Evolutionary conservation across 2,329 filamentous ascomycete species (phyloP).

Genomic region (Dactylellina drechsleri): DNA sequence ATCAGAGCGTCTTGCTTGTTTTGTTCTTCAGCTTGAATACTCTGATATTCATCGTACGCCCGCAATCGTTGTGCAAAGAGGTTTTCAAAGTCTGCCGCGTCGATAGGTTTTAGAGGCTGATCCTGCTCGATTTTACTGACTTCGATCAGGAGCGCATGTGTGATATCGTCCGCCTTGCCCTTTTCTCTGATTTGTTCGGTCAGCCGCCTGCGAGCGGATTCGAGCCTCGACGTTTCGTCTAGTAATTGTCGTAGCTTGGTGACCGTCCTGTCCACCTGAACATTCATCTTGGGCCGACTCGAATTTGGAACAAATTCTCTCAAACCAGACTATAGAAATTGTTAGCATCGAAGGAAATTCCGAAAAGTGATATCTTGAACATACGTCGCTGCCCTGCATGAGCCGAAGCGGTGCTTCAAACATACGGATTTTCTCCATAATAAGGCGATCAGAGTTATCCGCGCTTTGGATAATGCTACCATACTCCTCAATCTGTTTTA

Average conservation of each 20-base stretch:
- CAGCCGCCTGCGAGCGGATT: constrained; percentile 80
- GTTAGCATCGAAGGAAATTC: neutral
- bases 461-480: constrained; percentile 84
- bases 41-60: constrained; percentile 79
- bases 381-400: constrained; percentile 63
- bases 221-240: constrained; percentile 84
- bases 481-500: constrained; percentile 79
- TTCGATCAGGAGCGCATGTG: constrained; percentile 82
- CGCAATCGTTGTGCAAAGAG: constrained; percentile 86
- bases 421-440: constrained; percentile 80
- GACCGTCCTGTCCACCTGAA: constrained; percentile 81
- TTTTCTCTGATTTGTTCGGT: constrained; percentile 82
- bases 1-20: constrained; percentile 79
- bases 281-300: constrained; percentile 79
- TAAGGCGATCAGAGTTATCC: constrained; percentile 73
- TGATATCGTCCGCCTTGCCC: constrained; percentile 86
- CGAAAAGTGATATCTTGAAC: neutral
- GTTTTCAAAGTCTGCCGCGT: constrained; percentile 88
- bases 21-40: constrained; percentile 75
- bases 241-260: constrained; percentile 79
- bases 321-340: constrained; percentile 33
- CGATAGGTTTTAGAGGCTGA: constrained; percentile 83
- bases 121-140: constrained; percentile 84
- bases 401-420: constrained; percentile 79
- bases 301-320: constrained; percentile 77